Evolutionary conservation across 805 yeast genomes (phyloP).

Genomic region (Candida xyloterini): DNA sequence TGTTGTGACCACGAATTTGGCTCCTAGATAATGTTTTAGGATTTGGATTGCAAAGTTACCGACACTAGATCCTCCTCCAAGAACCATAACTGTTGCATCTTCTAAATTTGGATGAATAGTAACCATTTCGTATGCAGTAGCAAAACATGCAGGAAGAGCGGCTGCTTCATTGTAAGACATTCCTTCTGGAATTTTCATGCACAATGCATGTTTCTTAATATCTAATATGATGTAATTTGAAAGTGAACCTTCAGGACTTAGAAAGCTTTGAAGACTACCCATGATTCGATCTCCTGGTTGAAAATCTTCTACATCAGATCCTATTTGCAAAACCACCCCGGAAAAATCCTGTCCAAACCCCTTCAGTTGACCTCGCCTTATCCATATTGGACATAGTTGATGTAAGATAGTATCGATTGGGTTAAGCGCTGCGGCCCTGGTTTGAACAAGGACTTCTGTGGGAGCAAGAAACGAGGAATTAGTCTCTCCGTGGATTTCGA

Average conservation of each 20-base stretch:
- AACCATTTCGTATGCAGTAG: slow-evolving; percentile 49
- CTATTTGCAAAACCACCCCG: slow-evolving; percentile 19
- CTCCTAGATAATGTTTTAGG: slow-evolving; percentile 46
- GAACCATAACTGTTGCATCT: slow-evolving; percentile 49
- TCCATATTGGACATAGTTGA: slow-evolving; percentile 7
- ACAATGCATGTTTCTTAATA: slow-evolving; percentile 27
- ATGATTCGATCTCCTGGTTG: slow-evolving; percentile 18
- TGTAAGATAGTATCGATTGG: slow-evolving; percentile 19
- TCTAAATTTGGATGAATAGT: slow-evolving; percentile 31
- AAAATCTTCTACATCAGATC: slow-evolving; percentile 14
- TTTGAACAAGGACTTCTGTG: slow-evolving; percentile 16
- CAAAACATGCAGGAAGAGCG: slow-evolving; percentile 59
- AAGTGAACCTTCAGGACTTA: slow-evolving; percentile 36
- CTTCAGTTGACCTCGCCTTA: slow-evolving; percentile 5
- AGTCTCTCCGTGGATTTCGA: slow-evolving; percentile 5
- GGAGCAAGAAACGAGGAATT: slow-evolving; percentile 11
- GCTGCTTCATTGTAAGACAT: slow-evolving; percentile 57
- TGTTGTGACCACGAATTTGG: slow-evolving; percentile 51
- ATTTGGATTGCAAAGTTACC: slow-evolving; percentile 57
- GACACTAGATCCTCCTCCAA: slow-evolving; percentile 76
- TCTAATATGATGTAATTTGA: slow-evolving; percentile 45
- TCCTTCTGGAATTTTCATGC: slow-evolving; percentile 45
- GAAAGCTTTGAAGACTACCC: slow-evolving; percentile 9
- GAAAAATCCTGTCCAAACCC: slow-evolving; percentile 22
- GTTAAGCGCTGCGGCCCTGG: slow-evolving; percentile 18